Evolutionary conservation across 2,329 filamentous ascomycete genomes (phyloP).

Genomic region (Curvularia eragrostidis): DNA sequence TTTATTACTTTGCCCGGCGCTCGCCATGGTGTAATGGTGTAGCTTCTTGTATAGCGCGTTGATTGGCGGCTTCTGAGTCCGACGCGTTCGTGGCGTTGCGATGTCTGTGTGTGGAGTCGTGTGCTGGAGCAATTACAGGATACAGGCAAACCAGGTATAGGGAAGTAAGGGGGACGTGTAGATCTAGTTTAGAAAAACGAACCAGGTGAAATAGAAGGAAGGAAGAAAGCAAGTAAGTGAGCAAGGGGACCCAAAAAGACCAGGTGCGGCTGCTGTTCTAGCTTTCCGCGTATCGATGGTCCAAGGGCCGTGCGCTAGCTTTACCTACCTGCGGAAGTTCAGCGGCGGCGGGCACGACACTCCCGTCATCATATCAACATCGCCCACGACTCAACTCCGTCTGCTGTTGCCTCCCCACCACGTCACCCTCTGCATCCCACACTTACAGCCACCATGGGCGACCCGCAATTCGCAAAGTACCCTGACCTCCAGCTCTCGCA

Average conservation of each 20-base stretch:
- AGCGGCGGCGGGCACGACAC: conserved; percentile 21
- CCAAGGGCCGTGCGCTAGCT: conserved; percentile 20
- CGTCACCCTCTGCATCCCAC: conserved; percentile 11
- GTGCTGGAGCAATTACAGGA: neutral
- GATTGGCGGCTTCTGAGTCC: conserved; percentile 6
- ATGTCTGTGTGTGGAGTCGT: neutral
- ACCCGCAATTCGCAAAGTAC: conserved; percentile 86
- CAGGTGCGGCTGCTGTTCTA: conserved; percentile 7
- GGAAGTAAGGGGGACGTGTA: neutral
- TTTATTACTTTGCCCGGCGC: conserved; percentile 32
- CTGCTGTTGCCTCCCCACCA: conserved; percentile 14
- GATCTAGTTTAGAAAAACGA: neutral
- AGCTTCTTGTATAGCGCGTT: conserved; percentile 1
- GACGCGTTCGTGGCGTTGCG: conserved; percentile 6
- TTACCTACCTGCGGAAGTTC: conserved; percentile 15
- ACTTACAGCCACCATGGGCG: conserved; percentile 62
- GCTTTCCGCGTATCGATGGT: conserved; percentile 7
- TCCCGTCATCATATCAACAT: conserved; percentile 25
- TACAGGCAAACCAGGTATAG: neutral
- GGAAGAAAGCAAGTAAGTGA: neutral
- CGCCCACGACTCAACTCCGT: conserved; percentile 14
- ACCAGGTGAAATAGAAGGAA: neutral
- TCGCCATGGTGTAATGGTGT: conserved; percentile 35
- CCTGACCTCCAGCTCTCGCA: conserved; percentile 81
- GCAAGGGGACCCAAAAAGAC: neutral